phyloP scores from a whole-genome alignment of 306 rosid species.

The Cucumis sativus region Cucumber_9930_V3 NC_026661.2:18197001-18197500 shows the following conservation, averaged over 20 bases:
- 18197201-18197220: constrained; percentile 54
- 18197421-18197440: not conserved
- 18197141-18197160: constrained; percentile 8
- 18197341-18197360: not conserved
- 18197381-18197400: too few relatives aligned
- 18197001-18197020: constrained; percentile 22
- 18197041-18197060: constrained; percentile 13
- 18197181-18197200: constrained; percentile 56
- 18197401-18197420: not conserved
- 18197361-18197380: too few relatives aligned
- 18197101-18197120: constrained; percentile 31
- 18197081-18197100: constrained; percentile 32
- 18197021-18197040: constrained; percentile 7
- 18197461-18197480: not conserved
- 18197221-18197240: not conserved
- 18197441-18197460: not conserved
- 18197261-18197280: not conserved
- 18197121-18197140: constrained; percentile 26
- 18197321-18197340: not conserved
- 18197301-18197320: not conserved
- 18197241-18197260: not conserved
- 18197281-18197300: not conserved
- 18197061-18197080: constrained; percentile 19
- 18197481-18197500: not conserved
- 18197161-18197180: constrained; percentile 28